A percentile compares a stretch with the other conserved stretches of the same genome.
Evolutionary conservation across 805 yeast species (phyloP).

Genomic region (Suhomyces prunicola): DNA sequence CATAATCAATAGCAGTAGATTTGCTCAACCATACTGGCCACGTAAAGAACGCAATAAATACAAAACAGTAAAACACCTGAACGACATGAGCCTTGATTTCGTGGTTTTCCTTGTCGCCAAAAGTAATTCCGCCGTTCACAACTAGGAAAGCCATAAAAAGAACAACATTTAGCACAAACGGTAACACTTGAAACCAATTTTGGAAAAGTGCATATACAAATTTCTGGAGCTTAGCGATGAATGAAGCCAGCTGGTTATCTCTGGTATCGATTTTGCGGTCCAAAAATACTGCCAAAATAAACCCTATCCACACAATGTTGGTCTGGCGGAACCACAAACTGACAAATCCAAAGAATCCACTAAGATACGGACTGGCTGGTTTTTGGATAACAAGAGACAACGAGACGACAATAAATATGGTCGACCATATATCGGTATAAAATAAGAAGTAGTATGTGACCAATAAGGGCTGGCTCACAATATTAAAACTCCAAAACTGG

Average conservation of each 20-base stretch:
- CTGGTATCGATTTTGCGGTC: slow-evolving; percentile 39
- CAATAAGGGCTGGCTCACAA: slow-evolving; percentile 62
- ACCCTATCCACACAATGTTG: slow-evolving; percentile 80
- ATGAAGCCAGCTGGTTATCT: slow-evolving; percentile 22
- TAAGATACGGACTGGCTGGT: slow-evolving; percentile 21
- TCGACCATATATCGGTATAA: slow-evolving; percentile 94
- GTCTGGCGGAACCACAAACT: slow-evolving; percentile 87
- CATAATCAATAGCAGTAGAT: slow-evolving; percentile 39
- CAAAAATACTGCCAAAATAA: slow-evolving; percentile 52
- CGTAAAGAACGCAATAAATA: slow-evolving; percentile 63
- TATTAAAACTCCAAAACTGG: slow-evolving; percentile 26
- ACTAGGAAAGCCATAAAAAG: slow-evolving; percentile 57
- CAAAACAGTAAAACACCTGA: slow-evolving; percentile 75
- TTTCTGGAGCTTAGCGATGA: slow-evolving; percentile 8
- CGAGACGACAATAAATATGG: slow-evolving; percentile 59
- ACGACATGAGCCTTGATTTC: slow-evolving; percentile 65
- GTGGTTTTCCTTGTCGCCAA: slow-evolving; percentile 92
- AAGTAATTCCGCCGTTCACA: slow-evolving; percentile 77
- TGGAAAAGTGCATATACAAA: slow-evolving; percentile 14
- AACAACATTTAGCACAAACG: slow-evolving; percentile 51
- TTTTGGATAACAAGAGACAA: slow-evolving; percentile 43
- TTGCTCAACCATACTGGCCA: slow-evolving; percentile 69
- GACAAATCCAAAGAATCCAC: slow-evolving; percentile 55
- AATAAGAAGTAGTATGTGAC: slow-evolving; percentile 71
- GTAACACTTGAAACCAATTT: slow-evolving; percentile 33